Base-by-base conservation (phyloP, 1,139 yeast genomes). In the Suhomyces maxii region DNA sequence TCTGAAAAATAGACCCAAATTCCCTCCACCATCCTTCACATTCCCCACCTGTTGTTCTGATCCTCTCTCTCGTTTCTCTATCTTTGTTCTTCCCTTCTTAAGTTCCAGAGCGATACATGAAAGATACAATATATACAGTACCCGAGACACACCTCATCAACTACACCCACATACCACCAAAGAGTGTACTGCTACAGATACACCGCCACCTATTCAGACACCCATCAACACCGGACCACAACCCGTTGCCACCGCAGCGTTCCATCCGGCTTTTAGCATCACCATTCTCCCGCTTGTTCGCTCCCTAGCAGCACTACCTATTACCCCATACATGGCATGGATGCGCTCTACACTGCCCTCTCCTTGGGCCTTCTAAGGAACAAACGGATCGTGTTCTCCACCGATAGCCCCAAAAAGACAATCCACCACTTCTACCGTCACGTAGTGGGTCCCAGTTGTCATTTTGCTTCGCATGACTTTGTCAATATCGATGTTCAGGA, bases 261-360 rank as follows among this genome's bases (percentile, higher is more conserved):
- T 30, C 6, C 33, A 30, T 30, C 33, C 7, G n/a, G 6, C 7
- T 30, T 6, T n/a, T 30, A 11, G 2, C 6, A 18, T 18, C 23
- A 18, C 23, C 23, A 18, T 18, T 18, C 6, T 18, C 23, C 23
- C 2, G 23, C 4, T 18, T 18, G 1, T 3, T 18, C 23, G n/a
- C 31, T 7, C 7, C 31, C 7, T 2, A 28, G 5, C 31, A 11
- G 31, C 7, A 11, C 31, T 11, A 5, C 31, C 7, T 11, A 28
- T 11, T 3, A 7, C 31, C 31, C 11, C 4, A 9, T 11, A 28
- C 9, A 9, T 28, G 31, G 1, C 39, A 67, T 67, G 72, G 58
- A 65, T 14, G 60, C 57, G 44, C 41, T 67, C 31, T 55, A 56
- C 44, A 55, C 63, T 12, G 69, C 69, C 6, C 43, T 63, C n/a